Conservation (phyloP, 331 rosid genomes). For the Quercus phellos region DNA sequence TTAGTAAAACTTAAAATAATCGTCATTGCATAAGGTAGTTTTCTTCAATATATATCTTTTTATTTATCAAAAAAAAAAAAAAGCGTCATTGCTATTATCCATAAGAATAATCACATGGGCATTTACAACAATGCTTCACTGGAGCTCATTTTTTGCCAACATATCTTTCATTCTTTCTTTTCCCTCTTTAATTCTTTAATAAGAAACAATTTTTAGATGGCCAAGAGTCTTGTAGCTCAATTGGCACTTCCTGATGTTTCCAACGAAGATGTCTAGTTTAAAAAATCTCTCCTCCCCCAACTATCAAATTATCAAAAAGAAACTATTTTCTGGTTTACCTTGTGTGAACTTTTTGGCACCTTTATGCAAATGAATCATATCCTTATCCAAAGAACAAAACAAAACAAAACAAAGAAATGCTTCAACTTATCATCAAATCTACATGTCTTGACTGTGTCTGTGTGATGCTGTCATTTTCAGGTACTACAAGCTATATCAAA, state of each 20-base stretch:
- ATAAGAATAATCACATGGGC: not conserved
- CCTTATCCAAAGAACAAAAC: too few species aligned
- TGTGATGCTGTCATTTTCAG: conserved; percentile 25
- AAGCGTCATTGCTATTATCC: not conserved
- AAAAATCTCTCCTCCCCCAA: too few species aligned
- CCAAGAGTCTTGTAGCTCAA: too few species aligned
- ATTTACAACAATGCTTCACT: not conserved
- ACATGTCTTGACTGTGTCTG: not conserved
- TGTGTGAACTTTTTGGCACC: too few species aligned
- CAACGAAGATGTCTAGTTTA: too few species aligned
- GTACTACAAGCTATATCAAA: conserved; percentile 53
- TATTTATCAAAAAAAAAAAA: too few species aligned
- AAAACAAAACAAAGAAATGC: not conserved
- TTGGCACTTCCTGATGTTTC: too few species aligned
- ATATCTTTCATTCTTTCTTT: not conserved
- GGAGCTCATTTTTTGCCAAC: not conserved
- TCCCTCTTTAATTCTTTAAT: not conserved
- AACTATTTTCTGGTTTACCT: too few species aligned
- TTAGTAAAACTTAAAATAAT: conserved; percentile 27
- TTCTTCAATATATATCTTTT: too few species aligned
- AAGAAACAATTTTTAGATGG: not conserved
- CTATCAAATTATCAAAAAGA: too few species aligned
- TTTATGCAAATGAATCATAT: too few species aligned
- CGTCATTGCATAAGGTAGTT: too few species aligned
- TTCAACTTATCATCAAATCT: not conserved